phyloP scores from a whole-genome alignment of 2,329 filamentous ascomycete species.

The Sclerotinia sclerotiorum region DNA sequence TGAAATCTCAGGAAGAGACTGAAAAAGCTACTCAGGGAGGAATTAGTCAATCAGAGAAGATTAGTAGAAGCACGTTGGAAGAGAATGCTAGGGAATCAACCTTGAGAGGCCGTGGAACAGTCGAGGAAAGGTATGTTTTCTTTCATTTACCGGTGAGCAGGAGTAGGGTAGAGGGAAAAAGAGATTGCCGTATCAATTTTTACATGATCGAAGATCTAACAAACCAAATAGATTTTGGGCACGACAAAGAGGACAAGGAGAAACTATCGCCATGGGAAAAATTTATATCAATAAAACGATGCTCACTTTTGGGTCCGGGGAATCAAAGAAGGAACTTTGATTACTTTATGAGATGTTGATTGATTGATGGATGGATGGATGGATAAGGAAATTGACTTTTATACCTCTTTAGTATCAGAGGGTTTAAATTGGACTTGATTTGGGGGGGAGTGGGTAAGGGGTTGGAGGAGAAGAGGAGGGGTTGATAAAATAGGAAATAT shows the following conservation, averaged over 20 bases:
- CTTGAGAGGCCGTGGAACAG: slow-evolving; percentile 49
- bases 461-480: background rate
- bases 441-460: background rate
- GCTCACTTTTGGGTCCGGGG: background rate
- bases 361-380: background rate
- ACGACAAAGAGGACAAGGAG: slow-evolving; percentile 56
- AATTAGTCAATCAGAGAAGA: slow-evolving; percentile 57
- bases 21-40: slow-evolving; percentile 50
- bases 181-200: background rate
- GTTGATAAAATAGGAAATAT: background rate
- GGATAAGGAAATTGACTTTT: background rate
- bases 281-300: slow-evolving; percentile 51
- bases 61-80: slow-evolving; percentile 64
- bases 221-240: slow-evolving; percentile 49
- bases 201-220: background rate
- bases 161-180: no score
- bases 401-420: no score
- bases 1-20: slow-evolving; percentile 57
- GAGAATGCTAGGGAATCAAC: slow-evolving; percentile 58
- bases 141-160: background rate
- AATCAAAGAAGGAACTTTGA: slow-evolving; percentile 29
- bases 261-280: slow-evolving; percentile 58
- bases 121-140: slow-evolving; percentile 52
- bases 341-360: background rate
- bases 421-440: no score